Conservation (phyloP, 345 rosid species). For the Euphorbia pulcherrima region DNA sequence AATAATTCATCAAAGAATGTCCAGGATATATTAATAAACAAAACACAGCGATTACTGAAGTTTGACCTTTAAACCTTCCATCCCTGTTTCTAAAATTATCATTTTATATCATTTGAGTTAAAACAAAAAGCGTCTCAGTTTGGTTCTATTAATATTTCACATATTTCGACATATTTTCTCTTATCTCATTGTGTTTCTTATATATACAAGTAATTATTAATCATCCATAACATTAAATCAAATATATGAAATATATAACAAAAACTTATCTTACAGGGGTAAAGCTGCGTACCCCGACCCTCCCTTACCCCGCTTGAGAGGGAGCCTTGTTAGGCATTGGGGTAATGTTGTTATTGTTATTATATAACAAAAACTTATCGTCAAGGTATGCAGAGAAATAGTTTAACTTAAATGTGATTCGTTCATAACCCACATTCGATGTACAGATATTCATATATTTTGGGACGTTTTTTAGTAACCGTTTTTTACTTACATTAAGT, state of each 20-base stretch:
- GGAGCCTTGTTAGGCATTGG: no score
- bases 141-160: background rate
- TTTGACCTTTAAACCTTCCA: background rate
- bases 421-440: background rate
- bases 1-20: background rate
- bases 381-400: background rate
- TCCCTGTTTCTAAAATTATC: background rate
- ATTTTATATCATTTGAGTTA: background rate
- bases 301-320: no score
- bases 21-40: background rate
- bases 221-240: background rate
- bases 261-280: background rate
- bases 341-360: no score
- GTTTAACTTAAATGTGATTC: background rate
- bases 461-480: background rate
- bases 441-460: background rate
- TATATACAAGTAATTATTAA: no score
- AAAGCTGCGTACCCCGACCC: no score
- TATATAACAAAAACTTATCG: background rate
- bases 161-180: no score
- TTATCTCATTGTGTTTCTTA: background rate
- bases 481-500: background rate
- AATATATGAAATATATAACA: background rate
- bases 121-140: background rate
- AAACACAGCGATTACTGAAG: background rate